Conservation (phyloP, 257 asterid species). For the Salvia miltiorrhiza region DNA sequence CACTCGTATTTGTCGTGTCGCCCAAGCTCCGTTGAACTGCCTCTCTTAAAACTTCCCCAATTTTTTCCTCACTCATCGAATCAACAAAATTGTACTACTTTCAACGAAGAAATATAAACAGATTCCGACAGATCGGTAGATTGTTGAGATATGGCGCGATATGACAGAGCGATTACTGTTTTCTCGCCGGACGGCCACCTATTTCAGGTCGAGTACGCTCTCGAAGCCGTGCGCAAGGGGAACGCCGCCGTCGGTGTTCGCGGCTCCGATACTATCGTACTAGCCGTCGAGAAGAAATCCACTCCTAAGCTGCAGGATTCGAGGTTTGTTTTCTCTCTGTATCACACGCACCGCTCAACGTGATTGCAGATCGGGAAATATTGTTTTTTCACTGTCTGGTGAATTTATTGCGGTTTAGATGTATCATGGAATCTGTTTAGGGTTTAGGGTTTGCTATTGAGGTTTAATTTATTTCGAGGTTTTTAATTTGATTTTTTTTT, state of each 20-base stretch:
- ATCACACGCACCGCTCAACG: background rate
- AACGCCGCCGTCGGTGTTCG: conserved; percentile 97
- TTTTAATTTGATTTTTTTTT: background rate
- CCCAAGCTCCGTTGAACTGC: conserved; percentile 26
- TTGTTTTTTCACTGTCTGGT: background rate
- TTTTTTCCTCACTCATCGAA: conserved; percentile 9
- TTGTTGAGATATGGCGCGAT: conserved; percentile 65
- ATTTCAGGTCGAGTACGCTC: conserved; percentile 96
- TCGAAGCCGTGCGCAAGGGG: conserved; percentile 96
- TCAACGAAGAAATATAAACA: background rate
- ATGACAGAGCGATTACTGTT: conserved; percentile 91
- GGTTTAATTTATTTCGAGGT: background rate
- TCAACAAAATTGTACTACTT: background rate
- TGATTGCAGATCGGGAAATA: conserved; percentile 19
- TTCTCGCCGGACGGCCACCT: conserved; percentile 98
- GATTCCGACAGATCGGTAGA: conserved; percentile 18
- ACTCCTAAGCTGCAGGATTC: conserved; percentile 97
- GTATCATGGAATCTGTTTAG: background rate
- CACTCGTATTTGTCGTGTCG: conserved; percentile 24
- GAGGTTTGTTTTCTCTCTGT: conserved; percentile 34
- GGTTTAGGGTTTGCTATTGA: conserved; percentile 22
- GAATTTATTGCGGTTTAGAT: conserved; percentile 10
- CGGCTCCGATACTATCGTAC: conserved; percentile 78
- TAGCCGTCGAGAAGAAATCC: conserved; percentile 95
- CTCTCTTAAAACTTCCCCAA: conserved; percentile 4